Conservation (phyloP, 2,329 filamentous ascomycete genomes). For the Grosmannia penicillata region DNA sequence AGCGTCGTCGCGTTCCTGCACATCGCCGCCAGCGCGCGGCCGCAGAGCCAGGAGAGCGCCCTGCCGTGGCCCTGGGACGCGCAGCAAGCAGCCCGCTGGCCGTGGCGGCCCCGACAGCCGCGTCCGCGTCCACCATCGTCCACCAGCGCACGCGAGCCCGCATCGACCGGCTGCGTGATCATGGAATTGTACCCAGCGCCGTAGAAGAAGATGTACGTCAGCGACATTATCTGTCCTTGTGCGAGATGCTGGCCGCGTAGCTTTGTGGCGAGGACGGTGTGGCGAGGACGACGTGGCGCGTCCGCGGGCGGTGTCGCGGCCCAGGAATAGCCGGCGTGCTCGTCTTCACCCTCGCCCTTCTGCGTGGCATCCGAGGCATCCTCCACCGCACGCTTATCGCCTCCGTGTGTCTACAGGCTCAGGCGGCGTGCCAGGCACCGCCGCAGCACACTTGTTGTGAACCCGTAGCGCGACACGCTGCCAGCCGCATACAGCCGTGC, state of each 20-base stretch:
- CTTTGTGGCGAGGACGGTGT: too few species aligned
- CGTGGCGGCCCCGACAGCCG: too few species aligned
- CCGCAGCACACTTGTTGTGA: conserved; percentile 27
- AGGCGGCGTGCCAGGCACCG: conserved; percentile 26
- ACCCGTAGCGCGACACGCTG: conserved; percentile 24
- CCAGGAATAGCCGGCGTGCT: too few species aligned
- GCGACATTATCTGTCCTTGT: too few species aligned
- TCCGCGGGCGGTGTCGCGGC: too few species aligned
- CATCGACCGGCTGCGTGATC: conserved; percentile 35
- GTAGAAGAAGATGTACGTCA: conserved; percentile 49
- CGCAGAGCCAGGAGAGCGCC: conserved; percentile 46
- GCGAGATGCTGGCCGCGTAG: too few species aligned
- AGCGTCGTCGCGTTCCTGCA: conserved; percentile 20
- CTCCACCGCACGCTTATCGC: conserved; percentile 16
- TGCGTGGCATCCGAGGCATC: too few species aligned
- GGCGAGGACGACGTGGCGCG: conserved; percentile 30
- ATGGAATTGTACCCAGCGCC: conserved; percentile 51
- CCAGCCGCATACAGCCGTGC: conserved; percentile 32
- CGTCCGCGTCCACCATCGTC: conserved; percentile 28
- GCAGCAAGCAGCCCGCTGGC: conserved; percentile 40
- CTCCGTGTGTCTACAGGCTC: conserved; percentile 39
- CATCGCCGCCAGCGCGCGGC: conserved; percentile 40
- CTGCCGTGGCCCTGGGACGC: conserved; percentile 55
- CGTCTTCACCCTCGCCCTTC: conserved; percentile 26
- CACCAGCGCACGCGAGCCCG: conserved; percentile 33